A percentile compares a stretch with the other conserved stretches of the same genome.
These are phyloP conservation scores for Tricholoma sp. DNA, from an alignment of 768 basidiomycete genomes.

Conservation along the genomic window DNA sequence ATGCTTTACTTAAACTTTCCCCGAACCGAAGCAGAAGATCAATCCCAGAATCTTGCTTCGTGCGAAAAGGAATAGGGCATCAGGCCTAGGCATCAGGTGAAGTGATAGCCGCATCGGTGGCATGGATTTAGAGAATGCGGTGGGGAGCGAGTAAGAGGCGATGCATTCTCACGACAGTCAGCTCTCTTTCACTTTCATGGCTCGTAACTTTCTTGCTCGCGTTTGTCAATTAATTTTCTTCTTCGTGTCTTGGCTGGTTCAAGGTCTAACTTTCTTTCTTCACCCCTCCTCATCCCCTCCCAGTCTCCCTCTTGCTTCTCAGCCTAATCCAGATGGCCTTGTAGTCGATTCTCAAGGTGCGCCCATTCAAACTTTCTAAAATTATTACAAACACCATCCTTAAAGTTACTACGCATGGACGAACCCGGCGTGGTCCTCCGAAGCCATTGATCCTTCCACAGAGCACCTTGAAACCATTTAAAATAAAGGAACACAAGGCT, in stretches of 20 bases:
- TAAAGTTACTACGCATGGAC: background rate
- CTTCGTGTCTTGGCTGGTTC: constrained; percentile 1
- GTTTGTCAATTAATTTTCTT: background rate
- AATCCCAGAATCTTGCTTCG: constrained; percentile 18
- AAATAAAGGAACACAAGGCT: background rate
- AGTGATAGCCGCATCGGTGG: constrained; percentile 13
- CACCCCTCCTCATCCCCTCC: background rate
- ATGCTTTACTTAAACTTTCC: constrained; percentile 18
- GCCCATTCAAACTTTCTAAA: background rate
- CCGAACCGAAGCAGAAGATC: constrained; percentile 21
- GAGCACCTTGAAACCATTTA: background rate
- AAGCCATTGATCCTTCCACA: background rate
- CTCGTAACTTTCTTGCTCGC: background rate
- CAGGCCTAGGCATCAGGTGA: background rate
- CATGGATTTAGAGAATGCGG: background rate
- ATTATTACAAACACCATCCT: background rate
- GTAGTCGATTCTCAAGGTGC: background rate
- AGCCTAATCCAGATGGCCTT: background rate
- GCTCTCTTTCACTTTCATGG: background rate
- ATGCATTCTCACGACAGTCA: background rate
- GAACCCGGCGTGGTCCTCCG: background rate
- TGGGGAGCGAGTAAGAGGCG: too few relatives aligned
- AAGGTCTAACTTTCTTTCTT: background rate
- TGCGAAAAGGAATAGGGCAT: constrained; percentile 18
- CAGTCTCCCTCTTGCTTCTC: constrained; percentile 4